Base-by-base conservation (phyloP, 208 protist genomes). In the Leishmania tarentolae region DNA sequence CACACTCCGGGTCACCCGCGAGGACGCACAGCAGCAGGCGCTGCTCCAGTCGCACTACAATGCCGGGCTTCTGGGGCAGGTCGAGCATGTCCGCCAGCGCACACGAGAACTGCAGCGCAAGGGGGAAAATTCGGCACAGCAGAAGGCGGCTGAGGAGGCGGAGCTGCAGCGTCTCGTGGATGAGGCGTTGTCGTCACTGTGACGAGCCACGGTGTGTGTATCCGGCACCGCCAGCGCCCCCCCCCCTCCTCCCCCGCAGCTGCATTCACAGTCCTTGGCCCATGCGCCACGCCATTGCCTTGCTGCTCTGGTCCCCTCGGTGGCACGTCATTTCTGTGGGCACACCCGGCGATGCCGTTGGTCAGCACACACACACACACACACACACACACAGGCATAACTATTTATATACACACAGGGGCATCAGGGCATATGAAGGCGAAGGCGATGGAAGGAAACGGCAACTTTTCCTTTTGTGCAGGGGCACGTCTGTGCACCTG, bases 131-230 rank as follows among this genome's bases (percentile, higher is more conserved):
- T 44, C 46, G 2, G 5, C 70, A 59, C 50, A 70, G 66, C 53
- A 37, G 28, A 79, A 76, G 50, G 76, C 86, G 7, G 57, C 85
- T 2, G 70, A 88, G 74, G 90, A 91, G 75, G 84, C 79, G 44
- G 50, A 73, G 50, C 79, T 93, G 44, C 86, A 89, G 52, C 83
- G 84, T 70, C 80, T 80, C 28, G 87, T 89, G 0, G 83, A 91
- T 1, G 75, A 83, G 50, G 80, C 87, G n/a, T 68, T 84, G 15
- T 47, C 75, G 21, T 50, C 80, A 2, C 52, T 76, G 71, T 76
- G 52, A 56, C 19, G 28, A 59, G 1, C 65, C 65, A 40, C 65
- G 31, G 2, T 1, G 65, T 1, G 65, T 44, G 35, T 70, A 11
- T 24, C 40, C 37, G 66, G 19, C 4, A 7, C 66, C 6, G 31